Evolutionary conservation across 2,329 filamentous ascomycete species (phyloP), one percentile per base, ranked within the genome.

Genomic region (Hypoxylon sp.): DNA sequence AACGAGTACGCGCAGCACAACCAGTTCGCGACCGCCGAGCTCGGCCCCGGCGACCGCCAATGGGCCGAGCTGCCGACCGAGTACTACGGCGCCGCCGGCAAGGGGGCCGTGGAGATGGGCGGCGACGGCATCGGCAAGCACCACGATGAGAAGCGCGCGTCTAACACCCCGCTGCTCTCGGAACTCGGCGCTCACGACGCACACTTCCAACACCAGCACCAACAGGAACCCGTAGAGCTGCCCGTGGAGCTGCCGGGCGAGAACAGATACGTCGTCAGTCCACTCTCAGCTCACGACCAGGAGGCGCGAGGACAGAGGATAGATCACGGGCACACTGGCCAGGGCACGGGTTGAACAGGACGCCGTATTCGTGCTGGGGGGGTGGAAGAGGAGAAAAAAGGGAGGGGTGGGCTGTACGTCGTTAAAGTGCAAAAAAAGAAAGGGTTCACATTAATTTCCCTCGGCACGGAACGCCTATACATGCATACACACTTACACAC

Each of bases 1-100:
- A 67, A 66, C 48, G 31, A 35, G 31, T 35, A 35, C n/a, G 31
- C 31, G n/a, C 31, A 35, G n/a, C 31, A 35, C 9, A 35, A 35
- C n/a, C 69, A 68, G 27, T 60, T 60, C 37, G 62, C 40, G 1
- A 51, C 57, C 3, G 65, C 58, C 21, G 68, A 71, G 54, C 52
- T 69, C 13, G 48, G 50, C 1, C 53, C 57, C 13, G 29, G 17
- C 26, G 31, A 27, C 1, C 41, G 27, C 24, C 53, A 64, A 29
- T 66, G 60, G 64, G 64, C 55, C 51, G 48, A 31, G 54, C 45
- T 52, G 13, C 48, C 27, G 4, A 47, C 50, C 26, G 56, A 37
- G 17, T 57, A 58, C 37, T 45, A 55, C 55, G 58, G 42, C 20
- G 23, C 50, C 13, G 56, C 45, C 31, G 47, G 37, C 5, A 11